Evolutionary conservation across 2,329 filamentous ascomycete species (phyloP).

Genomic region (Colletotrichum gigasporum): DNA sequence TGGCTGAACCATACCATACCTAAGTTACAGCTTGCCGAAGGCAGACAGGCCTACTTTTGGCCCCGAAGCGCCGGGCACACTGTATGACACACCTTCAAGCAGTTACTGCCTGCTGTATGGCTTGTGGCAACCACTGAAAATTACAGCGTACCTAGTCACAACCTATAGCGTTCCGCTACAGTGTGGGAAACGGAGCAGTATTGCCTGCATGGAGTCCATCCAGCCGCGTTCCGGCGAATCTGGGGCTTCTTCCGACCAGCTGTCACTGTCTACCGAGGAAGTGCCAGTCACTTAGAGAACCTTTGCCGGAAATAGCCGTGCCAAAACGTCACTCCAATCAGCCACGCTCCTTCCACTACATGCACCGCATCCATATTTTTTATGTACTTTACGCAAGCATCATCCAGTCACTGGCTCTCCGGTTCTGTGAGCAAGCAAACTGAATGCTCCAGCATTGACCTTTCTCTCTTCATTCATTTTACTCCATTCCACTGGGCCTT

Average conservation of each 20-base stretch:
- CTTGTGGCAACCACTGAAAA: too few relatives aligned
- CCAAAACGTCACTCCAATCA: background rate
- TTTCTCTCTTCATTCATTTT: background rate
- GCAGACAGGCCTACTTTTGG: background rate
- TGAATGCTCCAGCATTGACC: too few relatives aligned
- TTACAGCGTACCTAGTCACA: background rate
- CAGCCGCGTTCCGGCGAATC: constrained; percentile 8
- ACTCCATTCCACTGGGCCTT: background rate
- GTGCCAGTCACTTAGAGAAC: background rate
- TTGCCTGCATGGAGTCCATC: background rate
- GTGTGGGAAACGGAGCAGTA: background rate
- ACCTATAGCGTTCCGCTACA: too few relatives aligned
- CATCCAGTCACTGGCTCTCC: too few relatives aligned
- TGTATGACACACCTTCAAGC: too few relatives aligned
- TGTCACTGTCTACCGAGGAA: constrained; percentile 3
- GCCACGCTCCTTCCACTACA: too few relatives aligned
- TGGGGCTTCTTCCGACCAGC: background rate
- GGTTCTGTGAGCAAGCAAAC: too few relatives aligned
- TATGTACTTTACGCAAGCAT: too few relatives aligned
- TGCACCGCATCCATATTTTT: too few relatives aligned
- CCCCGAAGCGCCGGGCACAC: background rate
- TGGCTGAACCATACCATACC: too few relatives aligned
- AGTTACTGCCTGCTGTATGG: too few relatives aligned
- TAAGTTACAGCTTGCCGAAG: too few relatives aligned
- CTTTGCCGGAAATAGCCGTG: background rate